Evolutionary conservation across 768 basidiomycete species (phyloP), one percentile per base, ranked within the genome.

Genomic region (Lentinula guzmanii): DNA sequence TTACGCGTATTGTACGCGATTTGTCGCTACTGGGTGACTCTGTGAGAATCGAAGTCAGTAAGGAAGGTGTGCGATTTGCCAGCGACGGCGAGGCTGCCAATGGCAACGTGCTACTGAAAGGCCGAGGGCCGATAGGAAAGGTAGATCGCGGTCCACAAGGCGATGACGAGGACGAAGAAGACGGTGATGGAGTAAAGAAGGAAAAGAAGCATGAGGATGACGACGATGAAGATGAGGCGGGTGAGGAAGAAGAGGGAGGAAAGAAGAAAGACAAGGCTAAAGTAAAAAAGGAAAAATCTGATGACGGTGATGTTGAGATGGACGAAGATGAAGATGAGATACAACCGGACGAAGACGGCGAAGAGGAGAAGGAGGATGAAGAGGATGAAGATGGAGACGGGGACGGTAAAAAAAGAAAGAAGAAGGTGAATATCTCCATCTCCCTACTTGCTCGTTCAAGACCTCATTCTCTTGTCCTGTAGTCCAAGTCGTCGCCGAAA

Each of bases 81-180:
- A 85, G 87, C 54, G 97, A 98, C 37, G 97, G 97, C 48, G 97
- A 99, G 75, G 85, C 93, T 2, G 96, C 96, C 10, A 94, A 92
- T 64, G 95, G 93, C 1, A 89, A 77, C 70, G 87, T 98, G 2
- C 75, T 97, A 18, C 75, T 99, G 51, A 89, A 90, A 70, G 59
- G 59, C 16, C 48, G 33, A 31, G 59, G 59, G 15, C 50, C 48
- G 31, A 60, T 60, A 46, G 59, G 59, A 41, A 60, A 60, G 35
- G 59, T 60, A 11, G 48, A 41, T 24, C 31, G 79, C 61, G 70
- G 70, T 42, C 75, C 76, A 41, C 72, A 73, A 45, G 70, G 70
- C 18, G 74, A 76, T 54, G 80, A 77, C 28, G 75, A 77, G 53
- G 78, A 73, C 4, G 77, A 77, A 28, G 69, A 76, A 67, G 64